Conservation (phyloP, 805 yeast genomes). For the Millerozyma miso region DNA sequence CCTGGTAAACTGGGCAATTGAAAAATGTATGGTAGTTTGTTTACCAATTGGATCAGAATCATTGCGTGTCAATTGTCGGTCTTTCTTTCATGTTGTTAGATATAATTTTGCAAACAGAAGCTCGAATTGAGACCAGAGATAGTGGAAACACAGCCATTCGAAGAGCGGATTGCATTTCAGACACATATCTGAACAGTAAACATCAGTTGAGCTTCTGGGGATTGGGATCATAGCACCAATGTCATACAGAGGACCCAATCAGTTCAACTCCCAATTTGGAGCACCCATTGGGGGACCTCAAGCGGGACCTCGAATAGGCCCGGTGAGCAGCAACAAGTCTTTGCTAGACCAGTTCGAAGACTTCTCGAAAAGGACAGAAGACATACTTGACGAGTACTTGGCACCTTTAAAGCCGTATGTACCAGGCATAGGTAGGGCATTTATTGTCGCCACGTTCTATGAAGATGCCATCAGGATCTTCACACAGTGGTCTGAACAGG, state of each 20-base stretch:
- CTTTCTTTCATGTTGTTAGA: not conserved
- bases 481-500: constrained; percentile 89
- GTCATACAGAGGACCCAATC: constrained; percentile 45
- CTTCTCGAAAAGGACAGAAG: constrained; percentile 52
- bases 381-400: constrained; percentile 45
- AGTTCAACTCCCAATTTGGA: constrained; percentile 36
- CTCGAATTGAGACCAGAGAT: not conserved
- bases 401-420: constrained; percentile 64
- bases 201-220: not conserved
- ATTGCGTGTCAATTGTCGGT: not conserved
- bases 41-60: not conserved
- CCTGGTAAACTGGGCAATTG: not conserved
- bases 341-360: constrained; percentile 43
- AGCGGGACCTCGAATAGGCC: constrained; percentile 24
- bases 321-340: constrained; percentile 25
- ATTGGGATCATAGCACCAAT: constrained; percentile 6
- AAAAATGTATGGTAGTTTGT: not conserved
- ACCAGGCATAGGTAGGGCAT: constrained; percentile 82
- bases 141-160: not conserved
- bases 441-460: constrained; percentile 88
- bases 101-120: not conserved
- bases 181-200: no score
- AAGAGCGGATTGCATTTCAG: not conserved
- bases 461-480: constrained; percentile 84
- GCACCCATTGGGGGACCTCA: constrained; percentile 14